Conservation (phyloP, 83 land plant species). For the Diphasiastrum complanatum region DNA sequence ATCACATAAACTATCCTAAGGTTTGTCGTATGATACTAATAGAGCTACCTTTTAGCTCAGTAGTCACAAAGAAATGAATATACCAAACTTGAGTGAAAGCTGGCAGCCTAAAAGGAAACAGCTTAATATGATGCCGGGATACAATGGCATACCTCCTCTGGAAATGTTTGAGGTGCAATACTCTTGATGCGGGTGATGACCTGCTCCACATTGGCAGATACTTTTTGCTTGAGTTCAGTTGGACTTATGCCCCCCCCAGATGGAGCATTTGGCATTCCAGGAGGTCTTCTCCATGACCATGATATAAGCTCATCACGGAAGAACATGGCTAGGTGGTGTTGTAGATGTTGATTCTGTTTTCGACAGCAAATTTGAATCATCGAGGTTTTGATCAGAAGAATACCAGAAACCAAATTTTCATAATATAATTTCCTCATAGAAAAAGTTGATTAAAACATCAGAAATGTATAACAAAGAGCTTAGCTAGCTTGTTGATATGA, state of each 20-base stretch:
- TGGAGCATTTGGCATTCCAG: conserved; percentile 68
- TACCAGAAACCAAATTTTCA: neutral
- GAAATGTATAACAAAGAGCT: neutral
- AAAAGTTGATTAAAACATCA: neutral
- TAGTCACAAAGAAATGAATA: neutral
- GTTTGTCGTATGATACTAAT: neutral
- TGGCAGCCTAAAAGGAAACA: neutral
- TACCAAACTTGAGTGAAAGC: neutral
- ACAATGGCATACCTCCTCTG: conserved; percentile 71
- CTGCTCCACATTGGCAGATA: conserved; percentile 81
- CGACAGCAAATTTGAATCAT: neutral
- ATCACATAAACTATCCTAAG: conserved; percentile 5
- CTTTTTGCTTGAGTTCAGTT: conserved; percentile 73
- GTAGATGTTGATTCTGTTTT: conserved; percentile 82
- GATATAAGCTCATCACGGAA: conserved; percentile 96
- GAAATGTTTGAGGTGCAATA: conserved; percentile 73
- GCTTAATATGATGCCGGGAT: too few species aligned
- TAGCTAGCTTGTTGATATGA: neutral
- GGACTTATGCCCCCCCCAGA: conserved; percentile 58
- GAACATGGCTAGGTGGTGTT: conserved; percentile 96
- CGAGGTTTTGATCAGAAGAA: neutral
- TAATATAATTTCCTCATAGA: neutral
- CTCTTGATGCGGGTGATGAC: conserved; percentile 67
- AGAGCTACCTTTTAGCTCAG: neutral
- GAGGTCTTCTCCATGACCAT: conserved; percentile 94